phyloP scores from a whole-genome alignment of 352 stramenopile genomes.

The Phytophthora pistaciae region DNA sequence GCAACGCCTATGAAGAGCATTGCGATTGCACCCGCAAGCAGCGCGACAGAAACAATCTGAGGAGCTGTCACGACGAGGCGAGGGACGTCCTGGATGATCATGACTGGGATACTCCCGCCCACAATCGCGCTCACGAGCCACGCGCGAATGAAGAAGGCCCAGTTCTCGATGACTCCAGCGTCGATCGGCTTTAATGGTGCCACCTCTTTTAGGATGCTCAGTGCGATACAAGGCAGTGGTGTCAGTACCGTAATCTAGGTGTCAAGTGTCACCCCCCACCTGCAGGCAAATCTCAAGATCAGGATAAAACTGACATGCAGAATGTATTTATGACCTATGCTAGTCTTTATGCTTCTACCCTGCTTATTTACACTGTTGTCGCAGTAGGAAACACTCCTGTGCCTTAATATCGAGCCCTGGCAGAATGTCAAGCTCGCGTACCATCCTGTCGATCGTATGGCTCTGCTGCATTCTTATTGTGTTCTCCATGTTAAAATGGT shows the following conservation, averaged over 20 bases:
- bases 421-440: too few species aligned
- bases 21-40: not conserved
- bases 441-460: too few species aligned
- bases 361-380: too few species aligned
- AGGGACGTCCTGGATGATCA: not conserved
- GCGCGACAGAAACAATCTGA: not conserved
- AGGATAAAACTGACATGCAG: not conserved
- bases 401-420: too few species aligned
- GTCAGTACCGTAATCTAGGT: not conserved
- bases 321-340: too few species aligned
- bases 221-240: not conserved
- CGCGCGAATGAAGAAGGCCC: conserved; percentile 7
- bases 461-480: too few species aligned
- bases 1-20: not conserved
- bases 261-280: not conserved
- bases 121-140: not conserved
- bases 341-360: too few species aligned
- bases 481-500: too few species aligned
- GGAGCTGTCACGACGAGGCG: not conserved
- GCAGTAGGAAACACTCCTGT: too few species aligned
- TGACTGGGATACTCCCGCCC: not conserved
- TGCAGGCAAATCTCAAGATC: not conserved
- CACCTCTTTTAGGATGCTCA: not conserved
- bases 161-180: not conserved
- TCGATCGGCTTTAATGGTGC: not conserved